Evolutionary conservation across 805 yeast species (phyloP).

Genomic region (Kodamaea leandrae): DNA sequence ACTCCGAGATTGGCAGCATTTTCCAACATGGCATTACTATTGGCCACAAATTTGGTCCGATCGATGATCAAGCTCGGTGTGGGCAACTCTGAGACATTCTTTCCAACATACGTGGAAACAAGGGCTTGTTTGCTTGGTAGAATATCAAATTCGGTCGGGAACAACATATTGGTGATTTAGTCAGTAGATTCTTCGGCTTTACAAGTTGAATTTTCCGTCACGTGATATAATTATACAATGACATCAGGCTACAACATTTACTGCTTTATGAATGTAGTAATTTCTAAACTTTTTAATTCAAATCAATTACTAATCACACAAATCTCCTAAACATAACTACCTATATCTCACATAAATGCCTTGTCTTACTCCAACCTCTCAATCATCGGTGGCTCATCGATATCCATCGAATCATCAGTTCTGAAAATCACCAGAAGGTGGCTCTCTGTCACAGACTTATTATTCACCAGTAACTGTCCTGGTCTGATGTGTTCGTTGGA

Average conservation of each 20-base stretch:
- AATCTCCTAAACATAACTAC: neutral
- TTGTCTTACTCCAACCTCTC: constrained; percentile 17
- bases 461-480: constrained; percentile 28
- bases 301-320: neutral
- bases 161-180: too few relatives aligned
- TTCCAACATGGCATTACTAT: constrained; percentile 50
- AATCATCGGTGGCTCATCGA: constrained; percentile 18
- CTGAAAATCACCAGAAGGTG: constrained; percentile 16
- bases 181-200: too few relatives aligned
- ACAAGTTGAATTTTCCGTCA: too few relatives aligned
- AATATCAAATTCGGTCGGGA: constrained; percentile 19
- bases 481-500: constrained; percentile 33
- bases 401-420: constrained; percentile 16
- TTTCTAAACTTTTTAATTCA: too few relatives aligned
- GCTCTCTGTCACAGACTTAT: constrained; percentile 37
- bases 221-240: too few relatives aligned
- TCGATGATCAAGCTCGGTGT: constrained; percentile 57
- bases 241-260: too few relatives aligned
- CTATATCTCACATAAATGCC: neutral
- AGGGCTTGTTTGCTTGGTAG: constrained; percentile 23
- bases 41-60: constrained; percentile 38
- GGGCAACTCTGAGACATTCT: constrained; percentile 45
- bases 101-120: constrained; percentile 37
- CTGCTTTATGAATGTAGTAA: neutral
- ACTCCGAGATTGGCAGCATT: constrained; percentile 39